phyloP scores from a whole-genome alignment of 179 eudicot species.

The Gypsophila paniculata region DNA sequence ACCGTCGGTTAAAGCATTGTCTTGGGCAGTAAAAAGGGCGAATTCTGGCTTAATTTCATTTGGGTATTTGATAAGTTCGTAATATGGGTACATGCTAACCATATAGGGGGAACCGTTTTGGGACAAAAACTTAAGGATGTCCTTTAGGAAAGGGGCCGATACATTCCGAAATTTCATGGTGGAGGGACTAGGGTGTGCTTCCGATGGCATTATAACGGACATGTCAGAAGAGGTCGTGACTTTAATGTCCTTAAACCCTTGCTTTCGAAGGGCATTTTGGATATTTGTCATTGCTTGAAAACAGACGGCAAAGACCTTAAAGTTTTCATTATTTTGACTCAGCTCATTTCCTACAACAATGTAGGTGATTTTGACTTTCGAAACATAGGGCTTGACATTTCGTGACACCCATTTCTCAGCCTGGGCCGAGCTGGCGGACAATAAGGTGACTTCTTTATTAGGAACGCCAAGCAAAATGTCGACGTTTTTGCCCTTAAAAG shows the following conservation, averaged over 20 bases:
- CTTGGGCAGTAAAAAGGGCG: slow-evolving; percentile 26
- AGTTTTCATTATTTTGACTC: slow-evolving; percentile 20
- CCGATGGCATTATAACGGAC: slow-evolving; percentile 20
- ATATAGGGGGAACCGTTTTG: slow-evolving; percentile 24
- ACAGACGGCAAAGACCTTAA: slow-evolving; percentile 13
- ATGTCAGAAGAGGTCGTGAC: slow-evolving; percentile 34
- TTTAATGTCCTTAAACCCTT: slow-evolving; percentile 35
- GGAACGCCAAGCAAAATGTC: slow-evolving; percentile 50
- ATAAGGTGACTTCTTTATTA: slow-evolving; percentile 29
- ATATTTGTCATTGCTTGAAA: slow-evolving; percentile 37
- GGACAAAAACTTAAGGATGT: slow-evolving; percentile 23
- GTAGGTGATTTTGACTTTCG: slow-evolving; percentile 45
- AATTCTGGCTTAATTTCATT: slow-evolving; percentile 15
- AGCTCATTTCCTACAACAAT: slow-evolving; percentile 60
- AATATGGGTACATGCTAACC: slow-evolving; percentile 29
- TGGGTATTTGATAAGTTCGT: slow-evolving; percentile 10
- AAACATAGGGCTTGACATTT: slow-evolving; percentile 34
- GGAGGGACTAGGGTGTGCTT: slow-evolving; percentile 34
- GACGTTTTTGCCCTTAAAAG: slow-evolving; percentile 42
- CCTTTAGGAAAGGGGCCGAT: slow-evolving; percentile 9
- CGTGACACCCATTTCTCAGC: slow-evolving; percentile 51
- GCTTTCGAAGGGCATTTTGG: slow-evolving; percentile 27
- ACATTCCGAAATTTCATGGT: slow-evolving; percentile 4
- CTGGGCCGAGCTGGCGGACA: slow-evolving; percentile 28
- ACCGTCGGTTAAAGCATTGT: slow-evolving; percentile 18